Conservation (phyloP, 192 early-diverging fungal genomes). For the Coemansia sp. region DNA sequence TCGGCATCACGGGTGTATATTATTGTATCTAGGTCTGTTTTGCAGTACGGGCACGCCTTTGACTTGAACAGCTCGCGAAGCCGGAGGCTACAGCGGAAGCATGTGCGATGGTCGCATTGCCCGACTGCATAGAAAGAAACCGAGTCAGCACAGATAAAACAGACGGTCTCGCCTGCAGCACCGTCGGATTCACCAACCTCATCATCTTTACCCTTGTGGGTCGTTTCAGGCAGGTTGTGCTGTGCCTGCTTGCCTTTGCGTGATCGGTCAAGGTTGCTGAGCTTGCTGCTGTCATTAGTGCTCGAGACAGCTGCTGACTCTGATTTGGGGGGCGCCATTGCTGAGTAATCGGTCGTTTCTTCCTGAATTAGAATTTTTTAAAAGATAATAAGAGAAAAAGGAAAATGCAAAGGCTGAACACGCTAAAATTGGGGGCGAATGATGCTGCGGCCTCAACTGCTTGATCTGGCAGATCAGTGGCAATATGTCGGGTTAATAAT, state of each 20-base stretch:
- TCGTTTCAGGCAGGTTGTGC: too few species aligned
- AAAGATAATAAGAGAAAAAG: neutral
- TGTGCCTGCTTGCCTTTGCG: slow-evolving; percentile 12
- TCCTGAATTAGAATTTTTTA: neutral
- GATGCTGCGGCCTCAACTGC: neutral
- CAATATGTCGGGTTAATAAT: neutral
- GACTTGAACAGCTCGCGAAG: slow-evolving; percentile 86
- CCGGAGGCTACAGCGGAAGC: slow-evolving; percentile 89
- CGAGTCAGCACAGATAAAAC: slow-evolving; percentile 89
- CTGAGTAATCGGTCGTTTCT: neutral
- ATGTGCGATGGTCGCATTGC: slow-evolving; percentile 90
- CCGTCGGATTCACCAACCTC: neutral
- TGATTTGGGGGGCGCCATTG: slow-evolving; percentile 1
- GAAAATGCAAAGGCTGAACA: neutral
- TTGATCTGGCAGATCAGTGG: neutral
- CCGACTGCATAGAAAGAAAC: slow-evolving; percentile 80
- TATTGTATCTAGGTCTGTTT: slow-evolving; percentile 78
- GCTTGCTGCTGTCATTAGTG: neutral
- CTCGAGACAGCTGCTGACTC: neutral
- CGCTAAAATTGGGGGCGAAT: neutral
- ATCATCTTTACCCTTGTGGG: neutral
- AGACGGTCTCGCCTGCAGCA: slow-evolving; percentile 55
- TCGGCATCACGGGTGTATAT: slow-evolving; percentile 72
- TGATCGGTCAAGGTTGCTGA: neutral
- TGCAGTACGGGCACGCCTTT: slow-evolving; percentile 87